Conservation (phyloP, 257 asterid genomes). For the Fraxinus anomala region DNA sequence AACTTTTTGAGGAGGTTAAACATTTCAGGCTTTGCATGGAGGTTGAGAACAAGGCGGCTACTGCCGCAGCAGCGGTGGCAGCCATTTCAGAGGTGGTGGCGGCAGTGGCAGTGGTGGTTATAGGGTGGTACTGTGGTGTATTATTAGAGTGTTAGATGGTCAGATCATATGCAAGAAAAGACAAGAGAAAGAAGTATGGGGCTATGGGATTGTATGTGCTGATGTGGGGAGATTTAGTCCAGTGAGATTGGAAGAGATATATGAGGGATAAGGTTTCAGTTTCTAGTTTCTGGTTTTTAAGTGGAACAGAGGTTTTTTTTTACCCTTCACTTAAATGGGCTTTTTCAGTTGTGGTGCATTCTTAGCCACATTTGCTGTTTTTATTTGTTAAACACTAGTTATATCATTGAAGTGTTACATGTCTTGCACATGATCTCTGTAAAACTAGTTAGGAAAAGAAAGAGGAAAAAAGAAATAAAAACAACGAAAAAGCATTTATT, state of each 20-base stretch:
- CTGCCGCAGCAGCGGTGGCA: constrained; percentile 63
- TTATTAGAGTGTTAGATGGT: neutral
- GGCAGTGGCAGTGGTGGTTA: neutral
- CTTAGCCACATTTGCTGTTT: too few species aligned
- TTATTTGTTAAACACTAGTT: too few species aligned
- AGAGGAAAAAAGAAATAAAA: too few species aligned
- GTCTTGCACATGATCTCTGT: too few species aligned
- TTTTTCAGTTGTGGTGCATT: too few species aligned
- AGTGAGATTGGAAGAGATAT: constrained; percentile 45
- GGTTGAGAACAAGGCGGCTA: constrained; percentile 63
- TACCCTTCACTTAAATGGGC: too few species aligned
- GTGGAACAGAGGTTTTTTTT: too few species aligned
- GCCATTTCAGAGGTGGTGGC: constrained; percentile 40
- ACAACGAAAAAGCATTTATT: too few species aligned
- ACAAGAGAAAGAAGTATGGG: constrained; percentile 23
- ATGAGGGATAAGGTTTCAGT: constrained; percentile 44
- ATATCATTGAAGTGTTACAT: too few species aligned
- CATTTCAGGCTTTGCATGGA: constrained; percentile 47
- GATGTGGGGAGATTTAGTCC: constrained; percentile 63
- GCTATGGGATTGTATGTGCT: constrained; percentile 28
- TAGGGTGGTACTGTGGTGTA: neutral
- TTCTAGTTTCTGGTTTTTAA: too few species aligned
- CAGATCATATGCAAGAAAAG: constrained; percentile 2
- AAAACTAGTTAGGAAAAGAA: too few species aligned
- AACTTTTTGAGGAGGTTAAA: constrained; percentile 35